Evolutionary conservation across 805 yeast genomes (phyloP).

Genomic region (Ogataea pignaliae): DNA sequence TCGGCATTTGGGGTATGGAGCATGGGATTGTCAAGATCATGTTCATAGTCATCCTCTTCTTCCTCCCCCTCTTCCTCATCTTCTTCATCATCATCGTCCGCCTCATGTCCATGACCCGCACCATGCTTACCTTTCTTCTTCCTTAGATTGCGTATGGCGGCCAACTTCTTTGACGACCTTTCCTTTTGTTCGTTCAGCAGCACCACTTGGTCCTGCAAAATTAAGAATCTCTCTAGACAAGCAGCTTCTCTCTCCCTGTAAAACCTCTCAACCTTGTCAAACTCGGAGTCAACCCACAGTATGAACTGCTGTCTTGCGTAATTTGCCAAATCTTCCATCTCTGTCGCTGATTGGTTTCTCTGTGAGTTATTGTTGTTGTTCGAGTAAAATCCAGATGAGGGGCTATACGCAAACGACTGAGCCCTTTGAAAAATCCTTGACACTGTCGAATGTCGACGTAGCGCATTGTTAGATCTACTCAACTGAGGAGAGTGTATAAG

Average conservation of each 20-base stretch:
- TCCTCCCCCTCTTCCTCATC: constrained; percentile 8
- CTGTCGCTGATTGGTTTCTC: constrained; percentile 10
- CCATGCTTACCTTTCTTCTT: constrained; percentile 2
- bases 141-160: no score
- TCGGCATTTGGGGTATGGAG: constrained; percentile 4
- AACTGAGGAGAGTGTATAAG: no score
- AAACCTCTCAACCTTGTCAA: constrained; percentile 56
- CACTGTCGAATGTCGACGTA: constrained; percentile 23
- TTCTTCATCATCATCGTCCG: background rate
- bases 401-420: constrained; percentile 9
- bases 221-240: constrained; percentile 51
- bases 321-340: constrained; percentile 28
- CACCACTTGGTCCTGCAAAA: constrained; percentile 65
- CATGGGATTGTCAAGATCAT: background rate
- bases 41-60: constrained; percentile 11
- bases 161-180: constrained; percentile 17
- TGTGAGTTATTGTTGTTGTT: constrained; percentile 2
- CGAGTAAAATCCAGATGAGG: background rate
- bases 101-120: background rate
- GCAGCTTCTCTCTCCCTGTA: constrained; percentile 58
- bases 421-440: constrained; percentile 15
- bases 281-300: constrained; percentile 64
- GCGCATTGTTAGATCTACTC: constrained; percentile 1
- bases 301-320: constrained; percentile 47
- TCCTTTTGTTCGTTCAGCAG: constrained; percentile 53